Base-by-base conservation (phyloP, 257 asterid species). In the Schizonepeta tenuifolia region DNA sequence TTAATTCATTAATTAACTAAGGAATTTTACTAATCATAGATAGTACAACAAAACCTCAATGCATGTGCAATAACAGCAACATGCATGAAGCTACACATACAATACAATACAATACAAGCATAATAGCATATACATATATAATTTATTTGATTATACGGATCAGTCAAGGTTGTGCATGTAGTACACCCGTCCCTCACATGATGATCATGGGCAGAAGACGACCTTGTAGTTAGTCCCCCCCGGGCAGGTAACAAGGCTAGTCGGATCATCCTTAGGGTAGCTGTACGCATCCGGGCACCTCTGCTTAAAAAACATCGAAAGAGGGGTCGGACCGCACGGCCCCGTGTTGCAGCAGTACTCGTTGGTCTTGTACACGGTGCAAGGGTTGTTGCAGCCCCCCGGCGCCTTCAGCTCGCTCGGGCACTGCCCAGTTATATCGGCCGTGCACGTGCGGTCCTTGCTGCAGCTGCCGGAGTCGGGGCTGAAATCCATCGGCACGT, bases 281-380 rank as follows among this genome's bases (percentile, higher is more conserved):
- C 85, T 80, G 5, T 81, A 85, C 1, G 93, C 89, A 76, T 83
- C 82, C 0, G 78, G 85, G 26, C 90, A 87, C 80, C 86, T 81
- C 6, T 62, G 14, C 80, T 87, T 83, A 53, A 87, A 87, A 6
- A 73, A 47, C 58, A 78, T 81, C 0, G 93, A 85, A 0, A 28
- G 26, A 0, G 24, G 9, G 0, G 90, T 87, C 0, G 89, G 77
- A 24, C 70, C 69, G 13, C 90, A 87, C 0, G 15, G 33, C 7
- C 88, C 84, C 0, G 76, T 15, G 3, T 64, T 77, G 73, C 89
- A 85, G 73, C 87, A 87, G 55, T 76, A 87, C 18, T 78, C 12
- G 2, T 62, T 15, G 0, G 83, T 86, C 40, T 38, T 78, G 26
- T 58, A 83, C 10, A 77, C 85, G 0, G 85, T 81, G 69, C 90